A percentile compares a stretch with the other conserved stretches of the same genome.
phyloP scores from a whole-genome alignment of 495 filamentous ascomycete species.

The Acidomyces sp. region DNA sequence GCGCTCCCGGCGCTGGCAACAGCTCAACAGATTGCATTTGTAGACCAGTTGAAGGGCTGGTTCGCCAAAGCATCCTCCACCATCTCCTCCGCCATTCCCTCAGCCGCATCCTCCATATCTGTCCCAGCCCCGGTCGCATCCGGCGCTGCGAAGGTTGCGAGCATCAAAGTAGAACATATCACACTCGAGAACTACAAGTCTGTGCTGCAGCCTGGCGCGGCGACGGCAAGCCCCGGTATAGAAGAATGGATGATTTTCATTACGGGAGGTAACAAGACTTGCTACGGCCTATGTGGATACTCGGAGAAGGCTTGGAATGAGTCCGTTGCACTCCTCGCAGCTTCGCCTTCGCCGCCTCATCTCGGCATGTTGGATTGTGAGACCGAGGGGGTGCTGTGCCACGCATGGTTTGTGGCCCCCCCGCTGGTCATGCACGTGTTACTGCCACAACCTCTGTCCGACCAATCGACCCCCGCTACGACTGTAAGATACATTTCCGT shows the following conservation, averaged over 20 bases:
- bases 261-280: constrained; percentile 79
- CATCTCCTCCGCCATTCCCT: constrained; percentile 46
- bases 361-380: constrained; percentile 72
- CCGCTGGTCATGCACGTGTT: constrained; percentile 62
- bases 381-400: constrained; percentile 63
- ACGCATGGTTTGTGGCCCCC: constrained; percentile 59
- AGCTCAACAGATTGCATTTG: constrained; percentile 60
- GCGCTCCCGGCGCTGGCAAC: constrained; percentile 56
- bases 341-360: constrained; percentile 51
- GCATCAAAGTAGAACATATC: constrained; percentile 42
- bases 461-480: constrained; percentile 29
- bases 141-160: constrained; percentile 40
- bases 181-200: constrained; percentile 61
- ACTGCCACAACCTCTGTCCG: constrained; percentile 45
- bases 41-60: constrained; percentile 53
- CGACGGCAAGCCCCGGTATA: constrained; percentile 37
- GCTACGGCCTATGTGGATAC: constrained; percentile 49
- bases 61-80: constrained; percentile 48
- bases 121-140: constrained; percentile 36
- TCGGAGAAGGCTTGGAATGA: constrained; percentile 49
- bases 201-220: constrained; percentile 48
- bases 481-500: constrained; percentile 26
- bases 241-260: constrained; percentile 74
- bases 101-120: constrained; percentile 35
- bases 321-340: constrained; percentile 53